phyloP scores from a whole-genome alignment of 2,329 filamentous ascomycete genomes.

The Beauveria caledonica region DNA sequence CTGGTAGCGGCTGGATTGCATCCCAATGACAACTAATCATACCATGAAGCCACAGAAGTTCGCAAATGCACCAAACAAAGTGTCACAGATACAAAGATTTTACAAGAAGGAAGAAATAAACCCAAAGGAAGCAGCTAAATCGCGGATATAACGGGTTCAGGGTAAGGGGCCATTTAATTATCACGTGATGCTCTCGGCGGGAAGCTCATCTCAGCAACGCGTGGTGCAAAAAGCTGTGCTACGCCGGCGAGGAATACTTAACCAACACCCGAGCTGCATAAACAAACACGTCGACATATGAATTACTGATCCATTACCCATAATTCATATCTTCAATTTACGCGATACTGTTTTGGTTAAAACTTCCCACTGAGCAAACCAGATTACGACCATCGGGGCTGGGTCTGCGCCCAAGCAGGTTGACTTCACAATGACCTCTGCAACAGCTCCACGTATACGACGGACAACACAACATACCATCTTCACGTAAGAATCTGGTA shows the following conservation, averaged over 20 bases:
- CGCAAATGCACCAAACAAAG: neutral
- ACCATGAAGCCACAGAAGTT: too few relatives aligned
- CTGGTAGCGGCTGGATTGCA: too few relatives aligned
- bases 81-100: neutral
- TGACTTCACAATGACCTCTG: slow-evolving; percentile 24
- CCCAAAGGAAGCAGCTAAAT: neutral
- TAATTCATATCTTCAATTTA: neutral
- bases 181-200: neutral
- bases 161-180: neutral
- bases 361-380: neutral
- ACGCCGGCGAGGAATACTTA: neutral
- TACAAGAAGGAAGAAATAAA: neutral
- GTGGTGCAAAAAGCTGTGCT: slow-evolving; percentile 4
- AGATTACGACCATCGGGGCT: neutral
- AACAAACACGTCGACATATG: neutral
- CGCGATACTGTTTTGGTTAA: neutral
- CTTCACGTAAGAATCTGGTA: slow-evolving; percentile 31
- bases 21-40: too few relatives aligned
- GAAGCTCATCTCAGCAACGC: slow-evolving; percentile 8
- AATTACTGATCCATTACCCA: neutral
- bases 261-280: neutral
- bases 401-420: slow-evolving; percentile 6
- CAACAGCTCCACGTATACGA: slow-evolving; percentile 32
- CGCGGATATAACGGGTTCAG: neutral
- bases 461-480: slow-evolving; percentile 42